A percentile compares a stretch with the other conserved stretches of the same genome.
phyloP scores from a whole-genome alignment of 306 rosid species.

The Cajanus cajan region DNA sequence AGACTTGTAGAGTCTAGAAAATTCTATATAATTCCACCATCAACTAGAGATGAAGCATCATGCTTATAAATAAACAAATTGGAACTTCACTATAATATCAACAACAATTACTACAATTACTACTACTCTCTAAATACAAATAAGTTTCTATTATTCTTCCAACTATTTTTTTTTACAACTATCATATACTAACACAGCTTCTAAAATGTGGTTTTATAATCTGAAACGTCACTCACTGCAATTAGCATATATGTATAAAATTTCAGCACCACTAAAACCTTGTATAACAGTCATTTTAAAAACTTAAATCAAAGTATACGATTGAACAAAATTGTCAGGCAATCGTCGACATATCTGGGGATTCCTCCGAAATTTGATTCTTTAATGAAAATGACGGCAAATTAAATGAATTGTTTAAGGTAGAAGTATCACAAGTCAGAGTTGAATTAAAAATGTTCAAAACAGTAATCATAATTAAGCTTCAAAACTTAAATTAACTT shows the following conservation, averaged over 20 bases:
- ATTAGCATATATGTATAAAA: not conserved
- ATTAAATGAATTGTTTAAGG: slow-evolving; percentile 38
- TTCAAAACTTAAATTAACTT: not conserved
- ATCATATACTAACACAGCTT: too few relatives aligned
- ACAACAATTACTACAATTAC: too few relatives aligned
- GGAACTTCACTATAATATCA: too few relatives aligned
- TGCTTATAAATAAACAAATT: too few relatives aligned
- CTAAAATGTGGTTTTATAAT: not conserved
- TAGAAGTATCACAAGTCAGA: slow-evolving; percentile 18
- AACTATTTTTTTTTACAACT: too few relatives aligned
- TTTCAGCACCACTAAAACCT: not conserved
- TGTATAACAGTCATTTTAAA: not conserved
- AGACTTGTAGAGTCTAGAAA: too few relatives aligned
- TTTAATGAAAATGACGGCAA: slow-evolving; percentile 51
- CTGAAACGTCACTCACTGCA: not conserved
- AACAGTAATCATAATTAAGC: slow-evolving; percentile 17
- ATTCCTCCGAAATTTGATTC: slow-evolving; percentile 36
- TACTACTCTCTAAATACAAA: too few relatives aligned
- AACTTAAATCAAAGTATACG: slow-evolving; percentile 26
- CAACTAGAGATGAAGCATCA: too few relatives aligned
- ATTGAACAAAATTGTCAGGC: slow-evolving; percentile 38
- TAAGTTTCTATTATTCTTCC: too few relatives aligned
- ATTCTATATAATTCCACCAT: too few relatives aligned
- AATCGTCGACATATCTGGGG: slow-evolving; percentile 47
- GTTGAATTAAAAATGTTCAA: slow-evolving; percentile 18